These are phyloP conservation scores for Osmozyma mogii DNA, from an alignment of 805 yeast species.

Conservation along the genomic window DNA sequence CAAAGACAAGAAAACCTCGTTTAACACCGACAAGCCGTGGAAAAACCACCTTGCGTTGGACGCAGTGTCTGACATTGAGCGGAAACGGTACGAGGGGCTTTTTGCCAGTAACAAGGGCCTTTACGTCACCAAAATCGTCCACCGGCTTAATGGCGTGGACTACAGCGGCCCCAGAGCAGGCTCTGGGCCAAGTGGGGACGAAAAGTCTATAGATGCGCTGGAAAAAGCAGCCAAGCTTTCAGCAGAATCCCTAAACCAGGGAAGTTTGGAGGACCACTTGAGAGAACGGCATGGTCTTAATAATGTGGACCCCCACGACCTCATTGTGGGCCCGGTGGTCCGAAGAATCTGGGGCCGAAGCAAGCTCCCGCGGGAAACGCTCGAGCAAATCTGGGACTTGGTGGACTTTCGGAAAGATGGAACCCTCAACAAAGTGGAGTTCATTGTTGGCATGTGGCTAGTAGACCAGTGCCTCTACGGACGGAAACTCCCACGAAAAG, in stretches of 20 bases:
- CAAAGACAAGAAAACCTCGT: constrained; percentile 36
- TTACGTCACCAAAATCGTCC: constrained; percentile 36
- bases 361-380: constrained; percentile 52
- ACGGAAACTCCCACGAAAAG: constrained; percentile 68
- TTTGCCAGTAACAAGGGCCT: constrained; percentile 85
- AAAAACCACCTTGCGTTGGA: constrained; percentile 62
- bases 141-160: background rate
- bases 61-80: constrained; percentile 36
- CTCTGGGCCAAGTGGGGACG: too few species aligned
- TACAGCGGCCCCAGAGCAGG: too few species aligned
- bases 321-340: constrained; percentile 58
- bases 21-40: constrained; percentile 93
- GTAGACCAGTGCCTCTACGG: constrained; percentile 96
- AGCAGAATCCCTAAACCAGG: constrained; percentile 15
- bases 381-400: constrained; percentile 57
- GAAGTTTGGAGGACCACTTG: constrained; percentile 15
- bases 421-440: constrained; percentile 68
- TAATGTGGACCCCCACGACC: constrained; percentile 19
- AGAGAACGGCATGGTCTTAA: constrained; percentile 24
- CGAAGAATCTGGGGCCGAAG: constrained; percentile 77
- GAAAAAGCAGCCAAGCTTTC: constrained; percentile 18
- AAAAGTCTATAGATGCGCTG: too few species aligned
- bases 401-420: constrained; percentile 68
- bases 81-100: constrained; percentile 85
- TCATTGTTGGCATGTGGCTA: constrained; percentile 95